Evolutionary conservation across 176 grass and related monocot genomes (phyloP), one percentile per base, ranked within the genome.

Genomic region (Zizania latifolia): DNA sequence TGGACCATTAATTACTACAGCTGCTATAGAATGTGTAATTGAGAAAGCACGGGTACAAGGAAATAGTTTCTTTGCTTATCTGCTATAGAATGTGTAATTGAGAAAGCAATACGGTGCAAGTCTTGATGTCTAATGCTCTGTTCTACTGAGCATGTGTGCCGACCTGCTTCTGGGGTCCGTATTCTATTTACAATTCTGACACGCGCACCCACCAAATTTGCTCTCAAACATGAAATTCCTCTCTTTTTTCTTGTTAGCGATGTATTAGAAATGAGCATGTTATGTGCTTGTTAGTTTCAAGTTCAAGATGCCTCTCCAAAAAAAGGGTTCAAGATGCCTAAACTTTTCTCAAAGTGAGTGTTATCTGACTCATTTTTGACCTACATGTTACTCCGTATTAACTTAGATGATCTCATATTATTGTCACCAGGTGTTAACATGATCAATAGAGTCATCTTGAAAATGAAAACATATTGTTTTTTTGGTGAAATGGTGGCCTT

Each of bases 231-330:
- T 16, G 17, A 29, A 44, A 24, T 23, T 28, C 2, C 58, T 46
- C 58, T 46, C n/a, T 68, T 65, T 46, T 79, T 3, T 38, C 54
- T 30, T 75, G 50, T 30, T 86, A 53, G 43, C 13, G 62, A 28
- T 69, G 19, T 30, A 62, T 16, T 62, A 16, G n/a, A 76, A 40
- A 70, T 23, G 60, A 69, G 13, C 23, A 36, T 27, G 32, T 38
- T 45, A 17, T 59, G 32, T 81, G 12, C 6, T 40, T 86, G n/a
- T n/a, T n/a, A n/a, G n/a, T n/a, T n/a, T n/a, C n/a, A n/a, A n/a
- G n/a, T n/a, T n/a, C n/a, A n/a, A n/a, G n/a, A n/a, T n/a, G n/a
- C n/a, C n/a, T n/a, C n/a, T n/a, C n/a, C n/a, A n/a, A n/a, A n/a
- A n/a, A n/a, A n/a, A n/a, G n/a, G n/a, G n/a, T n/a, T 22, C 19